These are phyloP conservation scores for Cercospora sesami DNA, from an alignment of 2,329 filamentous ascomycete genomes.

Conservation along the genomic window DNA sequence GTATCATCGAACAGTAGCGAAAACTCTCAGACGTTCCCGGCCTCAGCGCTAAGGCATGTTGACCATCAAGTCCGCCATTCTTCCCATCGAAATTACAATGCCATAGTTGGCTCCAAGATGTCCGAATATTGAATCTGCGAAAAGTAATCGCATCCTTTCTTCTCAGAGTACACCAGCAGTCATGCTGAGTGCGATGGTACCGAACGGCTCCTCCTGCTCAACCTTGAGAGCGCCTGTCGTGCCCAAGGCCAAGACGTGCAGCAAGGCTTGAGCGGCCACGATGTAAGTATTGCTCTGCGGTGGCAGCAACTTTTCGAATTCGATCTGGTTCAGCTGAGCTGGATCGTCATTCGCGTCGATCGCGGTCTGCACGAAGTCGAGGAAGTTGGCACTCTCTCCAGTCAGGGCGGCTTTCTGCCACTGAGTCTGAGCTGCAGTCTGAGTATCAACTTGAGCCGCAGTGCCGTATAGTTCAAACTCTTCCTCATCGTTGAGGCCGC, in stretches of 20 bases:
- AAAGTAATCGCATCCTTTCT: not conserved
- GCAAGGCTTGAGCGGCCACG: slow-evolving; percentile 72
- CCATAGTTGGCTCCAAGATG: slow-evolving; percentile 6
- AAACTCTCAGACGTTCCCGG: not conserved
- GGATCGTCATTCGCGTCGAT: slow-evolving; percentile 40
- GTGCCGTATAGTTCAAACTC: slow-evolving; percentile 51
- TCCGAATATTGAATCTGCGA: slow-evolving; percentile 1
- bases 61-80: not conserved
- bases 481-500: slow-evolving; percentile 32
- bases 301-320: slow-evolving; percentile 70
- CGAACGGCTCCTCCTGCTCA: slow-evolving; percentile 56
- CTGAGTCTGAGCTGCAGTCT: slow-evolving; percentile 50
- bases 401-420: slow-evolving; percentile 57
- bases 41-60: not conserved
- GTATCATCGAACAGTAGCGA: not conserved
- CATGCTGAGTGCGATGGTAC: slow-evolving; percentile 32
- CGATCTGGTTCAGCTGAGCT: slow-evolving; percentile 46
- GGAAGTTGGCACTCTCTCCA: slow-evolving; percentile 62
- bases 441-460: slow-evolving; percentile 51
- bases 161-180: not conserved
- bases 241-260: slow-evolving; percentile 70
- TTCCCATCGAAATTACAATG: not conserved
- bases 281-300: slow-evolving; percentile 54
- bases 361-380: slow-evolving; percentile 57
- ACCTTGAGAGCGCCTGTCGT: slow-evolving; percentile 47